These are phyloP conservation scores for Trichoderma aggressivum DNA, from an alignment of 2,329 filamentous ascomycete species.

Conservation along the genomic window DNA sequence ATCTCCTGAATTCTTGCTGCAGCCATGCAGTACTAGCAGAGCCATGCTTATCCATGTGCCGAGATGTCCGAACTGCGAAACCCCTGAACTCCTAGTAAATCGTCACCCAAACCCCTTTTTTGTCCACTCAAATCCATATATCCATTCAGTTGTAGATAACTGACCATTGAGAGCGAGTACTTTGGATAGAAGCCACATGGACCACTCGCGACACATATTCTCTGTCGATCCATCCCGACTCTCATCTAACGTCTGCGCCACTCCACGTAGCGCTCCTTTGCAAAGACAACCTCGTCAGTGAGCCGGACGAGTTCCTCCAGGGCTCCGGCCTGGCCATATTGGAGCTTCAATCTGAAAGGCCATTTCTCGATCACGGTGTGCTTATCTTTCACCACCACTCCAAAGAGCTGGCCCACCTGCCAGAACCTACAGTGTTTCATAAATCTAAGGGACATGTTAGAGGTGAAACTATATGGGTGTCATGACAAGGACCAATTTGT, in stretches of 20 bases:
- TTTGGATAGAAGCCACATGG: background rate
- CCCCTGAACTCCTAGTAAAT: background rate
- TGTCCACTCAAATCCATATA: background rate
- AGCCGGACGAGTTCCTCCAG: background rate
- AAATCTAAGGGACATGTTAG: background rate
- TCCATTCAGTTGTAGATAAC: background rate
- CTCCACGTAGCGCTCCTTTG: slow-evolving; percentile 6
- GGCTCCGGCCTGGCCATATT: background rate
- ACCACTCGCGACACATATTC: background rate
- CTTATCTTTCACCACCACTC: background rate
- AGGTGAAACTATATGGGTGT: background rate
- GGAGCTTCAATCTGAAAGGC: background rate
- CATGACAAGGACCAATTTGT: background rate
- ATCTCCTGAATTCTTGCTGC: background rate
- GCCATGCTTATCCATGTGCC: background rate
- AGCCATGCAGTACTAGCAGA: accelerated
- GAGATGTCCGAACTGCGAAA: background rate
- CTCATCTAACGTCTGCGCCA: background rate
- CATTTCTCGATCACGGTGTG: slow-evolving; percentile 8
- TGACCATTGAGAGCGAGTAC: background rate
- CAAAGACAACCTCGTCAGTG: background rate
- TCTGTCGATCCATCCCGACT: background rate
- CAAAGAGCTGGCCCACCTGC: background rate
- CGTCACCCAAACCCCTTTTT: background rate
- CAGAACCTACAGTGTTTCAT: background rate